phyloP scores from a whole-genome alignment of 2,329 filamentous ascomycete genomes.

The Leptographium procerum region DNA sequence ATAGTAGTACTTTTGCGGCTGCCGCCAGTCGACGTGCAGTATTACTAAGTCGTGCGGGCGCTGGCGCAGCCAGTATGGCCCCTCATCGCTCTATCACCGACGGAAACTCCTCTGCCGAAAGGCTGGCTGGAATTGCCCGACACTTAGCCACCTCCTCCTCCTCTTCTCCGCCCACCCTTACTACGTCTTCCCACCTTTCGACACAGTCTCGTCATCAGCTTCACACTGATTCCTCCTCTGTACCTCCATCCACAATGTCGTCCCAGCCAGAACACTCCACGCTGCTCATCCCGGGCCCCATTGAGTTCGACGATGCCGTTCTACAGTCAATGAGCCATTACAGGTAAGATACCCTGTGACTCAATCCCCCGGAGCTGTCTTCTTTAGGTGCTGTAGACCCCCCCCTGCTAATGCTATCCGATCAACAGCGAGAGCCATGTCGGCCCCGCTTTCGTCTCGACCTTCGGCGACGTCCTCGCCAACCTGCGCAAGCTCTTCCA shows the following conservation, averaged over 20 bases:
- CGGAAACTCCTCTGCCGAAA: slow-evolving; percentile 15
- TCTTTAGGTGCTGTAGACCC: no score
- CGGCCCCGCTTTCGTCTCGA: slow-evolving; percentile 74
- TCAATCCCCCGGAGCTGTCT: not conserved
- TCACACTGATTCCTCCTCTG: slow-evolving; percentile 8
- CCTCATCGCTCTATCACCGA: slow-evolving; percentile 2
- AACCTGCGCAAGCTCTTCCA: slow-evolving; percentile 92
- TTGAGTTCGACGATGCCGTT: slow-evolving; percentile 97
- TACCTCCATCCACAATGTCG: slow-evolving; percentile 38
- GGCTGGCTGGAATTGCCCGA: slow-evolving; percentile 18
- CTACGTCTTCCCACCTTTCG: slow-evolving; percentile 7
- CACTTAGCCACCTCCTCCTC: slow-evolving; percentile 16
- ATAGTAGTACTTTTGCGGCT: slow-evolving; percentile 4
- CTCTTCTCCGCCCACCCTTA: slow-evolving; percentile 18
- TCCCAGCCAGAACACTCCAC: slow-evolving; percentile 53
- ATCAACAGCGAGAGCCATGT: slow-evolving; percentile 84
- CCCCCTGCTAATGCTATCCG: not conserved
- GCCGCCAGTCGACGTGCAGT: slow-evolving; percentile 2
- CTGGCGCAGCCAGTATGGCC: slow-evolving; percentile 1
- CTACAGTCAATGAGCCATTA: slow-evolving; percentile 91
- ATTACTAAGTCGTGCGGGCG: slow-evolving; percentile 10
- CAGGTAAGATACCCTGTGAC: slow-evolving; percentile 43
- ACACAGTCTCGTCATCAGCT: not conserved
- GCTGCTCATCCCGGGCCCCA: slow-evolving; percentile 90
- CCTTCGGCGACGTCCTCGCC: slow-evolving; percentile 79